Conservation (phyloP, 352 stramenopile genomes). For the Phytophthora aleatoria region DNA sequence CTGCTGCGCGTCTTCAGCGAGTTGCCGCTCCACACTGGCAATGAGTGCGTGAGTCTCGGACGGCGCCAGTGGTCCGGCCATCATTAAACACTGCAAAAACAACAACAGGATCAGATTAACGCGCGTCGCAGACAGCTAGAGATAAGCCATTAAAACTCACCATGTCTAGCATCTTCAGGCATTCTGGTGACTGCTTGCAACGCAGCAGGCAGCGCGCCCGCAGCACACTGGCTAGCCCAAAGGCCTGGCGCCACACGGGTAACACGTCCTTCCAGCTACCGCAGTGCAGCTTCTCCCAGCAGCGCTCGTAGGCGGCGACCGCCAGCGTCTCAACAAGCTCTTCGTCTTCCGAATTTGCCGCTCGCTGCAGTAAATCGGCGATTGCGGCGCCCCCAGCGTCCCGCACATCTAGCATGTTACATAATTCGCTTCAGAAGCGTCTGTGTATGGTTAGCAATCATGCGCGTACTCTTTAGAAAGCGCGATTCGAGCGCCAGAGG, state of each 20-base stretch:
- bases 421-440: neutral
- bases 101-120: neutral
- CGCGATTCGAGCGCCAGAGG: slow-evolving; percentile 15
- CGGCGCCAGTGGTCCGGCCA: slow-evolving; percentile 62
- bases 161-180: slow-evolving; percentile 65
- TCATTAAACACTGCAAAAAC: slow-evolving; percentile 64
- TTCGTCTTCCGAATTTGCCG: slow-evolving; percentile 11
- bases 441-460: neutral
- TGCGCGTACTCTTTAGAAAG: slow-evolving; percentile 35
- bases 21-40: slow-evolving; percentile 34
- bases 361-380: slow-evolving; percentile 44
- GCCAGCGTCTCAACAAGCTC: slow-evolving; percentile 21
- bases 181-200: slow-evolving; percentile 29
- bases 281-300: slow-evolving; percentile 79
- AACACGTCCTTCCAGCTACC: slow-evolving; percentile 71
- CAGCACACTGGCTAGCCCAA: slow-evolving; percentile 58
- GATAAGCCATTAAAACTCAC: slow-evolving; percentile 32
- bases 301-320: slow-evolving; percentile 53
- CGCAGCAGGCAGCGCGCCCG: slow-evolving; percentile 45
- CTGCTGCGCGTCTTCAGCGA: slow-evolving; percentile 6
- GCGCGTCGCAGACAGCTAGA: neutral
- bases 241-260: slow-evolving; percentile 63
- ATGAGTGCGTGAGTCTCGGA: slow-evolving; percentile 57
- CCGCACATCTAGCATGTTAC: slow-evolving; percentile 37
- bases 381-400: slow-evolving; percentile 50